Percentiles rank a stretch among this genome's conserved stretches.
phyloP scores from a whole-genome alignment of 805 yeast genomes.

The Zygosaccharomyces gambellarensis region DNA sequence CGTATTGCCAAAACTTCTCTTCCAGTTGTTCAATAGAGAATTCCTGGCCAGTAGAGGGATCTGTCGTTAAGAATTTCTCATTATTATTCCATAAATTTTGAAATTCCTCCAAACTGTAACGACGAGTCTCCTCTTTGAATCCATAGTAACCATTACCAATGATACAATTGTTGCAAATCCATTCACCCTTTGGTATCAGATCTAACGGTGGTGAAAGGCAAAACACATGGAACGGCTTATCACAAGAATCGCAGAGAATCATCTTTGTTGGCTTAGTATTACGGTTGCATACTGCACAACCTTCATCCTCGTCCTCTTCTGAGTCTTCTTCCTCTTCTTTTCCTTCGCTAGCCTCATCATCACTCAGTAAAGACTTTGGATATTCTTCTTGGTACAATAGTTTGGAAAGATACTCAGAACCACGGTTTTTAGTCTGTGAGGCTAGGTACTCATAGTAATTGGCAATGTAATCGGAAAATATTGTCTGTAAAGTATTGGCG shows the following conservation, averaged over 20 bases:
- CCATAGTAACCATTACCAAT: conserved; percentile 86
- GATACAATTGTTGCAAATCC: conserved; percentile 85
- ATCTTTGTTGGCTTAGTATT: conserved; percentile 44
- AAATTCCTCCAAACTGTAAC: conserved; percentile 58
- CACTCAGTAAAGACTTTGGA: conserved; percentile 34
- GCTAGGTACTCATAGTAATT: conserved; percentile 36
- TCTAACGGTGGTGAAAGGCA: conserved; percentile 60
- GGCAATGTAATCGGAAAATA: conserved; percentile 28
- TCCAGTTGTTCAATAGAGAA: conserved; percentile 46
- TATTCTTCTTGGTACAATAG: conserved; percentile 23
- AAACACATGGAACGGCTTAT: conserved; percentile 57
- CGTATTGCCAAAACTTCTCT: conserved; percentile 60
- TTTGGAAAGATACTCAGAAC: conserved; percentile 16
- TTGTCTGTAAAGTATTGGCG: conserved; percentile 10
- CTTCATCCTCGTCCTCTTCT: conserved; percentile 35
- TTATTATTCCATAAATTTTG: conserved; percentile 50
- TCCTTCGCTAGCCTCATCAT: conserved; percentile 14
- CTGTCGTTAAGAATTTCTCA: conserved; percentile 40
- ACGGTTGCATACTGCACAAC: conserved; percentile 47
- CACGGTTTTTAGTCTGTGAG: conserved; percentile 10
- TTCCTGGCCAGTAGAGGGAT: conserved; percentile 13
- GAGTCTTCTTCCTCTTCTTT: conserved; percentile 12
- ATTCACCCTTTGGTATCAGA: conserved; percentile 51
- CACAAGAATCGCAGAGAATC: conserved; percentile 70
- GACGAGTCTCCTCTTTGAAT: conserved; percentile 61